A percentile compares a stretch with the other conserved stretches of the same genome.
These are phyloP conservation scores for Phylloporus sp. DNA, from an alignment of 1,284 basidiomycete species.

Conservation along the genomic window DNA sequence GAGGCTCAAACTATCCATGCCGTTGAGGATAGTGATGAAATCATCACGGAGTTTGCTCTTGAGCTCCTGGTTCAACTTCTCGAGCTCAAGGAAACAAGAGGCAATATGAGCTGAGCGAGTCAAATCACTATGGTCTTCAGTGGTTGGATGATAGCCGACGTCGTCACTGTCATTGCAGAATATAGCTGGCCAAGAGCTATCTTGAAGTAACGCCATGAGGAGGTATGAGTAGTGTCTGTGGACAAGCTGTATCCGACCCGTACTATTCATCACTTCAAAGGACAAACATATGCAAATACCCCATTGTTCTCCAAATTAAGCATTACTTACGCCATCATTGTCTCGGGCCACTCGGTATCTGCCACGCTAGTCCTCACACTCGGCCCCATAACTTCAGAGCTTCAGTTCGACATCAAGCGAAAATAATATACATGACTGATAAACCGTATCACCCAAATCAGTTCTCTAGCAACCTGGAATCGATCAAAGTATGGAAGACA, in stretches of 20 bases:
- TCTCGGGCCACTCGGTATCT: no score
- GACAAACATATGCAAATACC: constrained; percentile 5
- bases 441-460: constrained; percentile 14
- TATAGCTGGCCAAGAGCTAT: constrained; percentile 5
- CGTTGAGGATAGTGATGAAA: not conserved
- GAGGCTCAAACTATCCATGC: not conserved
- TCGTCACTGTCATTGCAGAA: not conserved
- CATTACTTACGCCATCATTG: no score
- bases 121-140: not conserved
- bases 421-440: not conserved
- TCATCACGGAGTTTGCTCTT: constrained; percentile 6
- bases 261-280: not conserved
- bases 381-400: no score
- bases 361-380: no score
- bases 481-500: not conserved
- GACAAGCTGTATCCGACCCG: not conserved
- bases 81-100: constrained; percentile 19
- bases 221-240: not conserved
- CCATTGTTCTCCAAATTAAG: constrained; percentile 13
- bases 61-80: constrained; percentile 6
- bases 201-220: constrained; percentile 12
- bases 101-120: not conserved
- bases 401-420: no score
- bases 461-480: not conserved
- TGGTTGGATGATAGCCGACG: not conserved